A percentile compares a stretch with the other conserved stretches of the same genome.
phyloP scores from a whole-genome alignment of 345 rosid genomes.

The Hypericum androsaemum region DNA sequence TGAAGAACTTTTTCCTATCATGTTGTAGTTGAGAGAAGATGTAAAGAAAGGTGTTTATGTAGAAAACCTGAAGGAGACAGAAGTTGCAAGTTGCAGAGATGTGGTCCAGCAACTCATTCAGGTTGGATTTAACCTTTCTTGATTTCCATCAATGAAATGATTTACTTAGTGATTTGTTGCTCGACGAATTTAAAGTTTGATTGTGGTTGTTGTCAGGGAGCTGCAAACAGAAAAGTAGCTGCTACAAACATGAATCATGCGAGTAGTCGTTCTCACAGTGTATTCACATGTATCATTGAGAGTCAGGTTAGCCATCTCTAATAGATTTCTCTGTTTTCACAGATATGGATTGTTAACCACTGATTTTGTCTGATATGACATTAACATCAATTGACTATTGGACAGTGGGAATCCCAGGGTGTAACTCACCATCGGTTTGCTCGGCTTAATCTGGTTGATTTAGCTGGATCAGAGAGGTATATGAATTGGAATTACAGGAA shows the following conservation, averaged over 20 bases:
- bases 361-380: neutral
- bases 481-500: neutral
- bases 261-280: conserved; percentile 99
- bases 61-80: conserved; percentile 86
- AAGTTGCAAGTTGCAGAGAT: conserved; percentile 81
- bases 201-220: conserved; percentile 50
- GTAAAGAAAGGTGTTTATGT: conserved; percentile 86
- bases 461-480: conserved; percentile 99
- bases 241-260: conserved; percentile 97
- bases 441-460: conserved; percentile 90
- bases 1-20: neutral
- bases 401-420: conserved; percentile 95
- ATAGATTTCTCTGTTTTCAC: neutral
- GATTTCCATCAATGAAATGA: conserved; percentile 3
- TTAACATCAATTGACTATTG: conserved; percentile 6
- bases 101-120: conserved; percentile 82
- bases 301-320: conserved; percentile 51
- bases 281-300: conserved; percentile 88
- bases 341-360: neutral
- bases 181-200: neutral
- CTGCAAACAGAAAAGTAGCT: conserved; percentile 95
- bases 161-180: neutral
- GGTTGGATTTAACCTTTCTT: conserved; percentile 22
- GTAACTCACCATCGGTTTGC: conserved; percentile 95
- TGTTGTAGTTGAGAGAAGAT: conserved; percentile 80